Base-by-base conservation (phyloP, 768 basidiomycete species). In the Obba rivulosa region DNA sequence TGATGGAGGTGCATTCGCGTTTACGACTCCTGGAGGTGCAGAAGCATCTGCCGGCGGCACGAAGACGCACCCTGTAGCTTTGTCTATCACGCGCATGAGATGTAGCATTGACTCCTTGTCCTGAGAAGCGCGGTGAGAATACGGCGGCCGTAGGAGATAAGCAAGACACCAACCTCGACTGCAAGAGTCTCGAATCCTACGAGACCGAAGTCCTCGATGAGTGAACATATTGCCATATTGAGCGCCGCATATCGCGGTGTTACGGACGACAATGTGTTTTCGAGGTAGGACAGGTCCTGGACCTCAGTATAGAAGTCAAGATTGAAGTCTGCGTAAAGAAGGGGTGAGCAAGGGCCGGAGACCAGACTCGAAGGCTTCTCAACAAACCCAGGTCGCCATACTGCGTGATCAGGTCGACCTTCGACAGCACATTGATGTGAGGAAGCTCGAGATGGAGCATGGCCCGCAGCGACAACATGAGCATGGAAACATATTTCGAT, bases 371-470 rank as follows among this genome's bases (percentile, higher is more conserved):
- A 40, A 16, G 42, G n/a, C 36, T n/a, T n/a, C n/a, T 23, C 22
- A 31, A 63, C 78, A 40, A 58, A 94, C 94, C 90, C 37, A 98
- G 75, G 52, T 95, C 91, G 10, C 96, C 96, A 52, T 95, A 94
- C 55, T 86, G 81, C 16, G 78, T 73, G 16, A 99, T 72, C n/a
- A 97, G 71, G 67, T 99, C 96, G 46, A 98, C 76, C 67, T 99
- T 99, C 8, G 92, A 94, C 13, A 99, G 74, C 2, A 99, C 96
- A 61, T 99, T 98, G 68, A 99, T 75, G 63, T 98, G 96, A 0
- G 96, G 96, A n/a, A 98, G 77, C 60, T 96, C 96, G 47, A 99
- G 77, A 60, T 97, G 94, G n/a, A 99, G 75, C 96, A 98, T 98
- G 14, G 95, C 90, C 42, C 96, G 79, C 22, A 99, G 75, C 10